These are phyloP conservation scores for Zopfochytrium polystomum DNA, from an alignment of 371 early-diverging fungal species.

Conservation along the genomic window DNA sequence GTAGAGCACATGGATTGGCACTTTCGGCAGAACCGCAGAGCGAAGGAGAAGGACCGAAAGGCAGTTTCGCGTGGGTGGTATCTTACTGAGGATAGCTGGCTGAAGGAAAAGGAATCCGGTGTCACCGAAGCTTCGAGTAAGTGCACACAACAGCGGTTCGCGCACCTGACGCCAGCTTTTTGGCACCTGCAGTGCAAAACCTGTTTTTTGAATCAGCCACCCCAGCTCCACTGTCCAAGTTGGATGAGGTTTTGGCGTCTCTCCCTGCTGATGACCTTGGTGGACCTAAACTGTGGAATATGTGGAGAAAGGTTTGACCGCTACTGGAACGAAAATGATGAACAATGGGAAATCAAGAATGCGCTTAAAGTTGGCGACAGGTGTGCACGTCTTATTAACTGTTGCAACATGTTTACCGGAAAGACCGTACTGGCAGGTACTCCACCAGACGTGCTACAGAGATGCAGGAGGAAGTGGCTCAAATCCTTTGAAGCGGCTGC, in stretches of 20 bases:
- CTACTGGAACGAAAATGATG: constrained; percentile 83
- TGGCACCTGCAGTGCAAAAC: not conserved
- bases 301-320: constrained; percentile 84
- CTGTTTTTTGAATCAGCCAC: not conserved
- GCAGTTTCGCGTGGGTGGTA: constrained; percentile 85
- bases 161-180: not conserved
- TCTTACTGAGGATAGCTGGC: constrained; percentile 61
- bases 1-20: constrained; percentile 89
- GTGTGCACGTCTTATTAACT: no score
- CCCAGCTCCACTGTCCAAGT: not conserved
- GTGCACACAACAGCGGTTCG: not conserved
- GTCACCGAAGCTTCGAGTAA: constrained; percentile 2
- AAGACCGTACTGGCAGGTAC: no score
- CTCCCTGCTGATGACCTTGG: constrained; percentile 26
- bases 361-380: constrained; percentile 69
- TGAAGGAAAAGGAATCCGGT: constrained; percentile 14
- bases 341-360: constrained; percentile 86
- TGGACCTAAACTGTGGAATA: constrained; percentile 63
- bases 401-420: no score
- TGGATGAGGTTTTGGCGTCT: constrained; percentile 9
- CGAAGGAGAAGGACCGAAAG: constrained; percentile 72
- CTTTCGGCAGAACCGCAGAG: constrained; percentile 83
- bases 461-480: no score
- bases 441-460: no score
- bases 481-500: no score